These are phyloP conservation scores for Sporothrix phasma DNA, from an alignment of 2,329 filamentous ascomycete species.

Conservation along the genomic window DNA sequence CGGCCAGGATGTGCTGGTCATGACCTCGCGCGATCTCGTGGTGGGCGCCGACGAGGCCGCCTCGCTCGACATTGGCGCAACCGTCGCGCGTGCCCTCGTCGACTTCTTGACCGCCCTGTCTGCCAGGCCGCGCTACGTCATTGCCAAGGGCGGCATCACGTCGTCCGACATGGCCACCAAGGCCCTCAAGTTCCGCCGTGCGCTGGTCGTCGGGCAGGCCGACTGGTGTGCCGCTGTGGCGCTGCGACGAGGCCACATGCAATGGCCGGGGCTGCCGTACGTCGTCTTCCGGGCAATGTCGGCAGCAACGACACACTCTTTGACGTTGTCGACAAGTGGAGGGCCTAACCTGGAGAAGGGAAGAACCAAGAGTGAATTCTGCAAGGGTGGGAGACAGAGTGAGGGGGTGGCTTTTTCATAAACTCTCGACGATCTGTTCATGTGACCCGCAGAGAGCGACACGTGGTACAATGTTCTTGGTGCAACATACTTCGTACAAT, in stretches of 20 bases:
- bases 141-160: slow-evolving; percentile 52
- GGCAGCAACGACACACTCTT: slow-evolving; percentile 38
- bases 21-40: slow-evolving; percentile 44
- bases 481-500: too few species aligned
- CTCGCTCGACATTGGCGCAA: slow-evolving; percentile 44
- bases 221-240: slow-evolving; percentile 50
- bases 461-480: too few species aligned
- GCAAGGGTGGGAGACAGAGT: not conserved
- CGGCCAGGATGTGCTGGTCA: slow-evolving; percentile 45
- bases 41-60: slow-evolving; percentile 37
- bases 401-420: too few species aligned
- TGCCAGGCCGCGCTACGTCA: slow-evolving; percentile 35
- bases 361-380: too few species aligned
- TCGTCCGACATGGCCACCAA: slow-evolving; percentile 50
- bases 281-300: slow-evolving; percentile 52
- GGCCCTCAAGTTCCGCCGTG: slow-evolving; percentile 42
- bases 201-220: slow-evolving; percentile 46
- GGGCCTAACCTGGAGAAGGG: not conserved
- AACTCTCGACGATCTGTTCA: too few species aligned
- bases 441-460: too few species aligned
- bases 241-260: slow-evolving; percentile 42
- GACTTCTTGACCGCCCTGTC: slow-evolving; percentile 35
- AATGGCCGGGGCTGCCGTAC: slow-evolving; percentile 44
- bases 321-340: slow-evolving; percentile 29
- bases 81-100: slow-evolving; percentile 42